phyloP scores from a whole-genome alignment of 495 filamentous ascomycete species.

The Trichoderma reesei region DNA sequence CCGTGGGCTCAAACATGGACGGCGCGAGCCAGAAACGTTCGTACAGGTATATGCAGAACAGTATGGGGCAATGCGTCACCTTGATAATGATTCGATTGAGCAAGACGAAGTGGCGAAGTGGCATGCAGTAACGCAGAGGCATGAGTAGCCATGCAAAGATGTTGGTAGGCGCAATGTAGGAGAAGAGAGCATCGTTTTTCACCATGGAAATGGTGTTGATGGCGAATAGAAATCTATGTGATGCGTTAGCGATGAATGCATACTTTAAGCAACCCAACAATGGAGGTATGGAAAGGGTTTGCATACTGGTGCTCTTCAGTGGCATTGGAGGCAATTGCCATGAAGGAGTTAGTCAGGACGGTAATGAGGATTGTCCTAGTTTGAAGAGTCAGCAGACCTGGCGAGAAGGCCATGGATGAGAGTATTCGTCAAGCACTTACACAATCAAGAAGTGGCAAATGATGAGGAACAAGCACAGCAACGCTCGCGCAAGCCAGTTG shows the following conservation, averaged over 20 bases:
- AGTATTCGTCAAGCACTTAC: no score
- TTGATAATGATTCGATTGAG: conserved; percentile 84
- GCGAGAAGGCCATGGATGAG: no score
- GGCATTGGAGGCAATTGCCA: conserved; percentile 84
- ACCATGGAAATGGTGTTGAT: conserved; percentile 95
- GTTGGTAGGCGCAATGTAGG: conserved; percentile 81
- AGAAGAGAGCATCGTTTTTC: conserved; percentile 88
- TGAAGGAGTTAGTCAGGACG: conserved; percentile 87
- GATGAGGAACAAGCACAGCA: conserved; percentile 74
- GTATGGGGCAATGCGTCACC: conserved; percentile 74
- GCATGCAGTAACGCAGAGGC: conserved; percentile 66
- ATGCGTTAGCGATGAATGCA: neutral
- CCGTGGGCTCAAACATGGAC: conserved; percentile 63
- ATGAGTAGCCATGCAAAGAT: conserved; percentile 79
- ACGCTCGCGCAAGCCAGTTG: conserved; percentile 60
- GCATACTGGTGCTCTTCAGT: conserved; percentile 78
- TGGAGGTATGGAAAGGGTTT: neutral
- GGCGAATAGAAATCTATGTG: conserved; percentile 64
- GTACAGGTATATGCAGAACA: conserved; percentile 78
- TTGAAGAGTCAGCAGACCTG: conserved; percentile 15
- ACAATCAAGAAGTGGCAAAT: conserved; percentile 94
- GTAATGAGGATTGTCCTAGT: conserved; percentile 74
- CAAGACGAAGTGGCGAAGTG: conserved; percentile 67
- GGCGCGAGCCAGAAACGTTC: conserved; percentile 65
- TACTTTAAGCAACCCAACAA: neutral